phyloP scores from a whole-genome alignment of 2,329 filamentous ascomycete species.

The Dactylellina cionopaga region DNA sequence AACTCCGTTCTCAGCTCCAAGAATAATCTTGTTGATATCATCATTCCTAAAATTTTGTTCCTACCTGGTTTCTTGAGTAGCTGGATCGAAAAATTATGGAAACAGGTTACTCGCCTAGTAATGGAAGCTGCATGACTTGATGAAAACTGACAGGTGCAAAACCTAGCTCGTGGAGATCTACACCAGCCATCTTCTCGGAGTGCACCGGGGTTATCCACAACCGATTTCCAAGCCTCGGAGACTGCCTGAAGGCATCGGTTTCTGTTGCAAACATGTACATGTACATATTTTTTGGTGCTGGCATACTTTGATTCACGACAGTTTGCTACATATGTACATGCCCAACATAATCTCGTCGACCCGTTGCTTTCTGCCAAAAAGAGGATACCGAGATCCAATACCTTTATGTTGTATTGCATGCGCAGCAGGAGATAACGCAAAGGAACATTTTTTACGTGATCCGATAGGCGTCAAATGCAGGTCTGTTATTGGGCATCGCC shows the following conservation, averaged over 20 bases:
- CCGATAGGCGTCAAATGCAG: conserved; percentile 51
- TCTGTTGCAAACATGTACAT: no score
- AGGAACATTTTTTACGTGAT: conserved; percentile 47
- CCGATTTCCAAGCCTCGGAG: conserved; percentile 26
- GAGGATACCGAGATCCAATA: conserved; percentile 20
- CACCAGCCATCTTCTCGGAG: conserved; percentile 47
- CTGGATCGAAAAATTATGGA: conserved; percentile 21
- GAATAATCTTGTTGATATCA: conserved; percentile 49
- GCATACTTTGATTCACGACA: no score
- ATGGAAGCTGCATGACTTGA: conserved; percentile 6
- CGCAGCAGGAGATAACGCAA: conserved; percentile 50
- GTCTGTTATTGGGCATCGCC: conserved; percentile 35
- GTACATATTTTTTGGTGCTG: no score
- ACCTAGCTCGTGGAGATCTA: conserved; percentile 35
- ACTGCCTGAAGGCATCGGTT: conserved; percentile 19
- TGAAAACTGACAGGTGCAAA: conserved; percentile 33
- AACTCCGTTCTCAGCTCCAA: conserved; percentile 19
- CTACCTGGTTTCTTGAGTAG: conserved; percentile 11
- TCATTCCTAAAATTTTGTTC: conserved; percentile 7
- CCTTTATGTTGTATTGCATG: conserved; percentile 48
- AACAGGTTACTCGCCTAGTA: conserved; percentile 24
- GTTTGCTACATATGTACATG: neutral
- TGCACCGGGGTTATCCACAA: conserved; percentile 33
- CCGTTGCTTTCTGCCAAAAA: conserved; percentile 3
- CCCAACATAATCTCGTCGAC: conserved; percentile 28